A percentile compares a stretch with the other conserved stretches of the same genome.
Evolutionary conservation across 225 moss, liverwort and hornwort species (phyloP).

Genomic region (Straminergon stramineum): DNA sequence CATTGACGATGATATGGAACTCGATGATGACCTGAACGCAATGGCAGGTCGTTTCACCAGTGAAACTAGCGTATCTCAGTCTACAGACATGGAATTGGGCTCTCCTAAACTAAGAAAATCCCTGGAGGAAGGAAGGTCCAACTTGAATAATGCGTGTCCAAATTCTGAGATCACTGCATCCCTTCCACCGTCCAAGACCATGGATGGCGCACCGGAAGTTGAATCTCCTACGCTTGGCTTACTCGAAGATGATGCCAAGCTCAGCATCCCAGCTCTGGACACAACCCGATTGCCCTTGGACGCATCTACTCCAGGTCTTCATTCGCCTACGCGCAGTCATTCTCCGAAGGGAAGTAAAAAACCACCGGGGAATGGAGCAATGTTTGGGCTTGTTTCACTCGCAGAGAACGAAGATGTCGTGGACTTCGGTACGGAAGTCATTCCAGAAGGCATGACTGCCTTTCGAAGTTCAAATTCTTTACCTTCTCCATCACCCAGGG

Average conservation of each 20-base stretch:
- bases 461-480: conserved; percentile 26
- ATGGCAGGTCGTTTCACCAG: not conserved
- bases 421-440: conserved; percentile 16
- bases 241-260: conserved; percentile 26
- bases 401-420: conserved; percentile 40
- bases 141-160: not conserved
- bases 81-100: conserved; percentile 27
- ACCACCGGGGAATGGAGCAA: conserved; percentile 4
- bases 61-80: conserved; percentile 1
- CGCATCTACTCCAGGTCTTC: conserved; percentile 23
- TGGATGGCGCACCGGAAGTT: conserved; percentile 17
- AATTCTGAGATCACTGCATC: not conserved
- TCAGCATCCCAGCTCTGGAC: conserved; percentile 2
- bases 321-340: conserved; percentile 56
- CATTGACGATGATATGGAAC: conserved; percentile 27
- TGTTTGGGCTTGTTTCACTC: conserved; percentile 33
- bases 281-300: not conserved
- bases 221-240: conserved; percentile 36
- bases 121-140: not conserved
- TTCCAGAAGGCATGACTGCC: conserved; percentile 4
- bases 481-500: conserved; percentile 57
- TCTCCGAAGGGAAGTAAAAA: conserved; percentile 48
- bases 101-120: conserved; percentile 1
- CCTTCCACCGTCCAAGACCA: not conserved
- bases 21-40: conserved; percentile 18